Evolutionary conservation across 2,329 filamentous ascomycete species (phyloP).

Genomic region (Talaromyces amestolkiae): DNA sequence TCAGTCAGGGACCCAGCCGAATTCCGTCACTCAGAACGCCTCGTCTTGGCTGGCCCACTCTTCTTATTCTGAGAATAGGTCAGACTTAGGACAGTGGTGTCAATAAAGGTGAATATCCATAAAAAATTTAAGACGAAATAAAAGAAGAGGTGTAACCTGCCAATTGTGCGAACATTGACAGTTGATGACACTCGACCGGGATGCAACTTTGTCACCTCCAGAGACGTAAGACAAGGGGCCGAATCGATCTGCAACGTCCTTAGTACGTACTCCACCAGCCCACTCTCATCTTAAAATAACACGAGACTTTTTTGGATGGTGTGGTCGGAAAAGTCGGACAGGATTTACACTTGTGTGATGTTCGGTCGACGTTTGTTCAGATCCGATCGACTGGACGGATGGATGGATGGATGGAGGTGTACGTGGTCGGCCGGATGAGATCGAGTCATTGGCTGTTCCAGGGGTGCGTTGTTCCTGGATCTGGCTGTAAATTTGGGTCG

Average conservation of each 20-base stretch:
- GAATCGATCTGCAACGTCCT: not conserved
- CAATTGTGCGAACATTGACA: not conserved
- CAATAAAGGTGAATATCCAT: not conserved
- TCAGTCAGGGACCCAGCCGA: not conserved
- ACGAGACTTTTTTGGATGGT: not conserved
- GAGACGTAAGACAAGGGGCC: not conserved
- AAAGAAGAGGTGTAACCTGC: too few relatives aligned
- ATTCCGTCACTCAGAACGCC: not conserved
- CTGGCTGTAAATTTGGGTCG: not conserved
- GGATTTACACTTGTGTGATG: not conserved
- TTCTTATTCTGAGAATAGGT: not conserved
- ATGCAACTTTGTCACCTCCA: not conserved
- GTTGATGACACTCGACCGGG: not conserved
- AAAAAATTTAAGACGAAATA: not conserved
- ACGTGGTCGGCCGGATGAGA: not conserved
- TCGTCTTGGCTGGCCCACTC: constrained; percentile 1
- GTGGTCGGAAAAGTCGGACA: constrained; percentile 4
- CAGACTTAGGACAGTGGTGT: not conserved
- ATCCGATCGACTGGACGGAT: not conserved
- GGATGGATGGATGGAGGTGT: not conserved
- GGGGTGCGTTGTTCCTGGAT: not conserved
- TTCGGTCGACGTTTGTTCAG: not conserved
- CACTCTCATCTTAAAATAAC: constrained; percentile 1
- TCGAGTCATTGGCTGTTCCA: not conserved
- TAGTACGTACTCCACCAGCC: not conserved